Evolutionary conservation across 495 filamentous ascomycete genomes (phyloP).

Genomic region (Xylaria scruposa): DNA sequence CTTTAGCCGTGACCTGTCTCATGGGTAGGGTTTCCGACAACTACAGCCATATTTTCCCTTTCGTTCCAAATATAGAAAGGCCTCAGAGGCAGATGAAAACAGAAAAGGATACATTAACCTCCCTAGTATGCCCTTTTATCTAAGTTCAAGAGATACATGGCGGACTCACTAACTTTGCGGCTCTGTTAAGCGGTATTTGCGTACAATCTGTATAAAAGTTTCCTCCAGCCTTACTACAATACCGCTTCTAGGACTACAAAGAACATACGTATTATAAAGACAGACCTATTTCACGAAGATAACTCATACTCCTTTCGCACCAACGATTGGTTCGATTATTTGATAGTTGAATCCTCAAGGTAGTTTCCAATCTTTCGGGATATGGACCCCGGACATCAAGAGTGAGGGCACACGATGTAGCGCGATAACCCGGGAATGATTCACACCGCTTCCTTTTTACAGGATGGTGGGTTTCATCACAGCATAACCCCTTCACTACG

Average conservation of each 20-base stretch:
- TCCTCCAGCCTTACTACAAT: neutral
- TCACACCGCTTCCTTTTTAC: neutral
- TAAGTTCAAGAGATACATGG: neutral
- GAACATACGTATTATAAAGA: neutral
- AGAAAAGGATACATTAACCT: neutral
- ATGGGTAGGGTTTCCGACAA: neutral
- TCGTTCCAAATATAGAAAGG: neutral
- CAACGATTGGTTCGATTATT: too few species aligned
- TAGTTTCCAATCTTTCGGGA: neutral
- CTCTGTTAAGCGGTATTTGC: neutral
- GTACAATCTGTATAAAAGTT: neutral
- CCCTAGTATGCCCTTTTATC: too few species aligned
- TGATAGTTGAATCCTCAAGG: neutral
- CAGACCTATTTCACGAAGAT: neutral
- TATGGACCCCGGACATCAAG: neutral
- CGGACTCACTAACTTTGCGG: neutral
- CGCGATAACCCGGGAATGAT: neutral
- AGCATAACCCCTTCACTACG: neutral
- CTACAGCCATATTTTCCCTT: neutral
- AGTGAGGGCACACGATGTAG: neutral
- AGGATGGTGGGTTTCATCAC: neutral
- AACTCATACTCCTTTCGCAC: neutral
- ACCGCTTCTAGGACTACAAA: neutral
- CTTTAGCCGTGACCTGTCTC: neutral
- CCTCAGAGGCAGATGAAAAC: neutral